Conservation (phyloP, 129 eudicot species). For the Escallonia herrerae region DNA sequence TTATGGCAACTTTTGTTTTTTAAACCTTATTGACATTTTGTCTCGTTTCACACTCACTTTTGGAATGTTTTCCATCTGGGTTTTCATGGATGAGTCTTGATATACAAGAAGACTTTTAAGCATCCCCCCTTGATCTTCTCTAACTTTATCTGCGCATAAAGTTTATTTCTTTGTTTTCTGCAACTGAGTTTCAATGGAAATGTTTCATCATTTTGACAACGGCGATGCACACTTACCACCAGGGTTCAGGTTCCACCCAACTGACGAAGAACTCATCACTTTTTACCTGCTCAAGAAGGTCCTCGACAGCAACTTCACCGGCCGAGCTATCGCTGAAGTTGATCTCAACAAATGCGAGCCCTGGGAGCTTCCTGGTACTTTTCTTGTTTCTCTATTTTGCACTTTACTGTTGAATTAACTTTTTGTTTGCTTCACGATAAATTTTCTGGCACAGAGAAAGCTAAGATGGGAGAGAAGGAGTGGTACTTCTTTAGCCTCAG, state of each 20-base stretch:
- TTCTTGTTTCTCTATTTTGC: not conserved
- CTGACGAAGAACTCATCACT: conserved; percentile 92
- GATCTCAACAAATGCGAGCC: conserved; percentile 98
- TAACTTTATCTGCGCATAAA: not conserved
- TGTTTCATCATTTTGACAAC: conserved; percentile 32
- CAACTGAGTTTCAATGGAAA: conserved; percentile 24
- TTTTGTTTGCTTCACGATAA: conserved; percentile 1
- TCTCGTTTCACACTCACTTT: too few relatives aligned
- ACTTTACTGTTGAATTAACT: not conserved
- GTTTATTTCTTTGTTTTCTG: not conserved
- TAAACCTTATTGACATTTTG: not conserved
- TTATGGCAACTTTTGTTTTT: not conserved
- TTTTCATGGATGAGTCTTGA: not conserved
- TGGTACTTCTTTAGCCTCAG: conserved; percentile 92
- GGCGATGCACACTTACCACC: conserved; percentile 63
- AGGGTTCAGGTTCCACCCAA: conserved; percentile 87
- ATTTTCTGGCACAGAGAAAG: conserved; percentile 34
- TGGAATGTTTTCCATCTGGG: not conserved
- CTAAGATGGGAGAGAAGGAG: conserved; percentile 92
- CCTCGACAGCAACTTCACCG: conserved; percentile 60
- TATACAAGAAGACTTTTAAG: not conserved
- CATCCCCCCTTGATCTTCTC: not conserved
- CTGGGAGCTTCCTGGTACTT: conserved; percentile 92
- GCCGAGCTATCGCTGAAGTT: conserved; percentile 83
- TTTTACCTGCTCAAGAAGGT: conserved; percentile 83